Conservation (phyloP, 139 green algal species). For the Desmodesmus armatus region DNA sequence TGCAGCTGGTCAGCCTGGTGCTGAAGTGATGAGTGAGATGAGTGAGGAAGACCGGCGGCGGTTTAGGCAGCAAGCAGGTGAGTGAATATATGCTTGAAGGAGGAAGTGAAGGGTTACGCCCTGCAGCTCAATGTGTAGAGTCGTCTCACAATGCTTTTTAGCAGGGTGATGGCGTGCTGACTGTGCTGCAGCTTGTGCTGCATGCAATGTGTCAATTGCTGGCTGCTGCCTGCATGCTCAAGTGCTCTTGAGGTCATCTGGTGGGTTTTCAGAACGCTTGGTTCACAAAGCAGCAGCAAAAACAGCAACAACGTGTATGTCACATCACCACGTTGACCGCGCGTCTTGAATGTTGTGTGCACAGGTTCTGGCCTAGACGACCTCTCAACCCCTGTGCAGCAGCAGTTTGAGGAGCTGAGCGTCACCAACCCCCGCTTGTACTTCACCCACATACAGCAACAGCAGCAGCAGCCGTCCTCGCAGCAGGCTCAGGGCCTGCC, state of each 20-base stretch:
- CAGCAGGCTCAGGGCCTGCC: background rate
- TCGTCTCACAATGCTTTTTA: no score
- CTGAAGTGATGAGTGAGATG: background rate
- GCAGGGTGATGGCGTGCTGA: no score
- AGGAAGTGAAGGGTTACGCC: no score
- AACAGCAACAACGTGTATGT: no score
- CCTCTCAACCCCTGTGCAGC: slow-evolving; percentile 14
- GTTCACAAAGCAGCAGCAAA: no score
- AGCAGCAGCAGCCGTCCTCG: slow-evolving; percentile 2
- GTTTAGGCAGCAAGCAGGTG: slow-evolving; percentile 13
- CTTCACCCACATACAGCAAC: slow-evolving; percentile 24
- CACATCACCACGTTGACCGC: background rate
- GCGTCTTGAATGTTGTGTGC: background rate
- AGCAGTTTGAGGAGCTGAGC: slow-evolving; percentile 41
- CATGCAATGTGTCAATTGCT: no score
- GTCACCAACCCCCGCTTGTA: slow-evolving; percentile 34
- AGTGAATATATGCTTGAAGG: background rate
- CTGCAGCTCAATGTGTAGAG: no score
- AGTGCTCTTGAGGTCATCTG: no score
- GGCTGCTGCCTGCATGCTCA: no score
- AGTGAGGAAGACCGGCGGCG: slow-evolving; percentile 3
- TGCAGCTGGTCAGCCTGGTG: background rate
- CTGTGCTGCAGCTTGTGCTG: no score
- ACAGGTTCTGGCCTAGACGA: slow-evolving; percentile 25
- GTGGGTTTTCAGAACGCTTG: no score